These are phyloP conservation scores for Candida neerlandica DNA, from an alignment of 1,139 yeast species.

Conservation along the genomic window DNA sequence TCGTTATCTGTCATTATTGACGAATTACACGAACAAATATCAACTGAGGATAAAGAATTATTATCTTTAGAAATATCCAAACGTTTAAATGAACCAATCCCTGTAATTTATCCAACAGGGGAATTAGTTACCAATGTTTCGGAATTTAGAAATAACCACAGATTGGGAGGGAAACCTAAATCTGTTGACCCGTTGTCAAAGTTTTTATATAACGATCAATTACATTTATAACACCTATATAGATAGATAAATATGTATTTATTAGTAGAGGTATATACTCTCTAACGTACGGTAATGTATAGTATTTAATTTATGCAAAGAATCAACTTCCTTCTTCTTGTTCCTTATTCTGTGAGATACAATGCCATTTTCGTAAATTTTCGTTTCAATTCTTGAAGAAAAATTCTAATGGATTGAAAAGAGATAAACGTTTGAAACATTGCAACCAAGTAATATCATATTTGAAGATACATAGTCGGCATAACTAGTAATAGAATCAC, in stretches of 20 bases:
- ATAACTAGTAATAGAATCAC: too few relatives aligned
- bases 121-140: slow-evolving; percentile 21
- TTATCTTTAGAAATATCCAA: slow-evolving; percentile 17
- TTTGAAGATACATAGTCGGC: too few relatives aligned
- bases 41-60: slow-evolving; percentile 7
- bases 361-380: too few relatives aligned
- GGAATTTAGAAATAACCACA: slow-evolving; percentile 27
- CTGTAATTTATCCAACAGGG: slow-evolving; percentile 33
- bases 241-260: too few relatives aligned
- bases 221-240: slow-evolving; percentile 25
- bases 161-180: slow-evolving; percentile 32
- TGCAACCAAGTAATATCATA: too few relatives aligned
- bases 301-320: too few relatives aligned
- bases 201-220: slow-evolving; percentile 31
- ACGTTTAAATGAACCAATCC: slow-evolving; percentile 25
- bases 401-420: not conserved
- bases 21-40: slow-evolving; percentile 12
- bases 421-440: too few relatives aligned
- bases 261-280: not conserved
- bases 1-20: slow-evolving; percentile 21
- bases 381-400: not conserved
- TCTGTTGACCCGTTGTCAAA: slow-evolving; percentile 36
- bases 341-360: too few relatives aligned
- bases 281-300: not conserved
- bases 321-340: too few relatives aligned